phyloP scores from a whole-genome alignment of 2,329 filamentous ascomycete genomes.

The Penicillium sp. region DNA sequence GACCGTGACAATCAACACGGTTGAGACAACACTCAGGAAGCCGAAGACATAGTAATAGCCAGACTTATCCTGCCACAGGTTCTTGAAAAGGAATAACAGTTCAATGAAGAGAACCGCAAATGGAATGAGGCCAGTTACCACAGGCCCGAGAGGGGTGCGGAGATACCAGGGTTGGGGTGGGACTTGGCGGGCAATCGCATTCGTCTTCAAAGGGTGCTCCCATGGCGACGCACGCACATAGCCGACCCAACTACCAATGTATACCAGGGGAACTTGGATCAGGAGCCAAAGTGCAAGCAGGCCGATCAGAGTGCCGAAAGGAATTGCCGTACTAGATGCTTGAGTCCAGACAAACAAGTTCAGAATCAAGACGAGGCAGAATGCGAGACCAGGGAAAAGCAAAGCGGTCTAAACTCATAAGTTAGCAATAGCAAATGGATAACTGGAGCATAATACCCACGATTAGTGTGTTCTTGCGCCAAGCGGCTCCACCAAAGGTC shows the following conservation, averaged over 20 bases:
- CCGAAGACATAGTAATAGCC: conserved; percentile 92
- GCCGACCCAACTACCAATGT: conserved; percentile 75
- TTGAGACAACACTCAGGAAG: conserved; percentile 72
- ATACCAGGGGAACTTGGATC: conserved; percentile 81
- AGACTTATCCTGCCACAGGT: conserved; percentile 84
- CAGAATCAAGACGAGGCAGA: conserved; percentile 72
- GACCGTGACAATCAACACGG: conserved; percentile 72
- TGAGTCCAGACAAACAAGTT: conserved; percentile 91
- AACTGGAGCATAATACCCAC: conserved; percentile 33
- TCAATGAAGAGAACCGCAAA: conserved; percentile 89
- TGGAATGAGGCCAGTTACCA: conserved; percentile 75
- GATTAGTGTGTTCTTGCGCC: conserved; percentile 72
- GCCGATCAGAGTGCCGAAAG: conserved; percentile 73
- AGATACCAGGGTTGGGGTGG: conserved; percentile 76
- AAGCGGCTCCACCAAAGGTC: conserved; percentile 74
- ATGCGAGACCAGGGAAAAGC: conserved; percentile 76
- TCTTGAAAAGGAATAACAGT: conserved; percentile 82
- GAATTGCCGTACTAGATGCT: conserved; percentile 81
- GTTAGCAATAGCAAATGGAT: conserved; percentile 17
- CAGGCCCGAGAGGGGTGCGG: conserved; percentile 60
- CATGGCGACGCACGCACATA: conserved; percentile 67
- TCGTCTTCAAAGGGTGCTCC: conserved; percentile 80
- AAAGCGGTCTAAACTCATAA: conserved; percentile 58
- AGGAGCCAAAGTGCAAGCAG: conserved; percentile 78
- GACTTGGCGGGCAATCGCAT: conserved; percentile 68